These are phyloP conservation scores for Penicillium crystallinum DNA, from an alignment of 495 filamentous ascomycete species.

Conservation along the genomic window DNA sequence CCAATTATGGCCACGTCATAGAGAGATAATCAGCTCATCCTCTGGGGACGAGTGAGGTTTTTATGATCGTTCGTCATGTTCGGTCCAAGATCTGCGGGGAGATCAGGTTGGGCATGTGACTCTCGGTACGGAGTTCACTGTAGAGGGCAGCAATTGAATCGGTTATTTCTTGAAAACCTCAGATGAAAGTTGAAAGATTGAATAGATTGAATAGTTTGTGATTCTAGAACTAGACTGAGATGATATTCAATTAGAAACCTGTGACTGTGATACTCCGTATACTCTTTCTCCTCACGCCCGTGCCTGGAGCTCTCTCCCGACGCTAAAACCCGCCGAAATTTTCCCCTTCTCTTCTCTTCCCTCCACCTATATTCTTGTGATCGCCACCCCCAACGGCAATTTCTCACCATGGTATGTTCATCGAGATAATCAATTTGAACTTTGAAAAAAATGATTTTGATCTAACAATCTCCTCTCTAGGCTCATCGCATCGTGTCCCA, in stretches of 20 bases:
- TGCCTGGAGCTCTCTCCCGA: conserved; percentile 17
- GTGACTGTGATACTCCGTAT: not conserved
- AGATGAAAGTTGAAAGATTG: not conserved
- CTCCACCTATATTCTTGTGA: conserved; percentile 25
- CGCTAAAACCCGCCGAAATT: conserved; percentile 37
- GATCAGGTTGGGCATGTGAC: conserved; percentile 25
- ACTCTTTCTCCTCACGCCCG: not conserved
- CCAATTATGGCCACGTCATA: conserved; percentile 45
- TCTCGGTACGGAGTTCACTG: conserved; percentile 7
- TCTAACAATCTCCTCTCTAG: conserved; percentile 39
- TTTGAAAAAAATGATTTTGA: not conserved
- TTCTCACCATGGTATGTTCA: conserved; percentile 28
- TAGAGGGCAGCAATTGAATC: not conserved
- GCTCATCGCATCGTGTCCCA: conserved; percentile 93
- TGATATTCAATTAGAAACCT: no score
- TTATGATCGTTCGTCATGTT: conserved; percentile 11
- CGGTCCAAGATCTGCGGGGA: conserved; percentile 28
- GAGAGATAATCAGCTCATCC: conserved; percentile 18
- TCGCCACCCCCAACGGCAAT: conserved; percentile 18
- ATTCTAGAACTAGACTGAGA: not conserved
- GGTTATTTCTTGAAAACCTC: not conserved
- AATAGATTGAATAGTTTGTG: not conserved
- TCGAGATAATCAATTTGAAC: not conserved
- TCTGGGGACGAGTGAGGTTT: conserved; percentile 11
- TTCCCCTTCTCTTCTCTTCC: conserved; percentile 28